Evolutionary conservation across 208 protist species (phyloP).

Genomic region (Leishmania guyanensis): DNA sequence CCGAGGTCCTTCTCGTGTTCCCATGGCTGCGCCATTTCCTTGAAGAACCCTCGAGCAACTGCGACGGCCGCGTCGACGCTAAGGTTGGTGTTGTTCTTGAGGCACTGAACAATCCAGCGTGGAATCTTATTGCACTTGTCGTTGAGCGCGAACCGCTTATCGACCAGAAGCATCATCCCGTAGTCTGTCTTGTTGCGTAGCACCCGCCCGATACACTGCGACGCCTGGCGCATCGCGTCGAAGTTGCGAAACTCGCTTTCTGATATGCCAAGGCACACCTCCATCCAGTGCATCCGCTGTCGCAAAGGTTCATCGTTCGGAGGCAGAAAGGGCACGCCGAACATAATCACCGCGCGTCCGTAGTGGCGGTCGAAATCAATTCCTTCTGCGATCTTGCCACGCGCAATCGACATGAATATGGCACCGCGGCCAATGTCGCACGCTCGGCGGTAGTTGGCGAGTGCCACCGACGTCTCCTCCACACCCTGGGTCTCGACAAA

Average conservation of each 20-base stretch:
- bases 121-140: conserved; percentile 96
- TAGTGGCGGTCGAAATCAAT: conserved; percentile 99
- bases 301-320: conserved; percentile 91
- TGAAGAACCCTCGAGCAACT: conserved; percentile 91
- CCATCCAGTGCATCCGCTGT: conserved; percentile 97
- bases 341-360: conserved; percentile 96
- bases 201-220: conserved; percentile 99
- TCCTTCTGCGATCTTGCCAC: conserved; percentile 98
- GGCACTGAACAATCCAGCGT: conserved; percentile 91
- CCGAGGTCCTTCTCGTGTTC: conserved; percentile 87
- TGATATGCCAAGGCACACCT: conserved; percentile 95
- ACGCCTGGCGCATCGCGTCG: conserved; percentile 98
- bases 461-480: conserved; percentile 97
- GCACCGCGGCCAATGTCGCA: conserved; percentile 98
- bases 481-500: conserved; percentile 98
- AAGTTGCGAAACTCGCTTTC: conserved; percentile 98
- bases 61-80: conserved; percentile 90
- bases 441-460: conserved; percentile 97
- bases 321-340: conserved; percentile 97
- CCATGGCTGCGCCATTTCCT: conserved; percentile 96
- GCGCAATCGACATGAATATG: conserved; percentile 98
- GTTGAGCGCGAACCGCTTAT: conserved; percentile 95
- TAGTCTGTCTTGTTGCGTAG: conserved; percentile 99
- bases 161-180: conserved; percentile 99
- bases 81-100: conserved; percentile 92